Conservation (phyloP, 2,329 filamentous ascomycete species). For the Colletotrichum magnum region DNA sequence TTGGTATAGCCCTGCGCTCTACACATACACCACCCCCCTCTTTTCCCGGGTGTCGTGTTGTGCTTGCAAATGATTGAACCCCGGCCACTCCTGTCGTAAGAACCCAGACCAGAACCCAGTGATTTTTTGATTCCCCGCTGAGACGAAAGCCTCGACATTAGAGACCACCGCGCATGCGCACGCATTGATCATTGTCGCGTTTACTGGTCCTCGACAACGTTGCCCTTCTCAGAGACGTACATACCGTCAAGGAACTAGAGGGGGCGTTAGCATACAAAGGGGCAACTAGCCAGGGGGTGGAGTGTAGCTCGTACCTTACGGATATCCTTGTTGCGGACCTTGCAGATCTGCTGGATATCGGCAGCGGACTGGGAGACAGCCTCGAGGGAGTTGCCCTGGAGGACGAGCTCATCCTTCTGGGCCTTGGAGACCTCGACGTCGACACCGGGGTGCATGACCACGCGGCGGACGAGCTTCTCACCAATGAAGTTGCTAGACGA, state of each 20-base stretch:
- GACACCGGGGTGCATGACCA: conserved; percentile 91
- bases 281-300: neutral
- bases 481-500: conserved; percentile 91
- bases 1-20: conserved; percentile 28
- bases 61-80: conserved; percentile 28
- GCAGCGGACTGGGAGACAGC: conserved; percentile 97
- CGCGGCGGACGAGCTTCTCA: conserved; percentile 98
- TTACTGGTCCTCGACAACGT: conserved; percentile 83
- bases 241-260: conserved; percentile 97
- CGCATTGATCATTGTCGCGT: conserved; percentile 41
- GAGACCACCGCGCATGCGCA: conserved; percentile 39
- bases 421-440: conserved; percentile 90
- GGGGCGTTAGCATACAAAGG: conserved; percentile 42
- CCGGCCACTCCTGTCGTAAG: conserved; percentile 29
- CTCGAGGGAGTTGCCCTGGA: conserved; percentile 96
- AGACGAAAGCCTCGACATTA: conserved; percentile 47
- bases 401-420: conserved; percentile 97
- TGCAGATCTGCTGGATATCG: conserved; percentile 99
- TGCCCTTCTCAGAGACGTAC: conserved; percentile 99
- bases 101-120: conserved; percentile 33
- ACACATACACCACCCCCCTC: conserved; percentile 19
- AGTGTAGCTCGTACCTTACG: conserved; percentile 78
- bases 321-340: conserved; percentile 99
- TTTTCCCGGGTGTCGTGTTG: conserved; percentile 13
- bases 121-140: conserved; percentile 41